Evolutionary conservation across 2,329 filamentous ascomycete species (phyloP), one percentile per base, ranked within the genome.

Genomic region (Penicillium concentricum): DNA sequence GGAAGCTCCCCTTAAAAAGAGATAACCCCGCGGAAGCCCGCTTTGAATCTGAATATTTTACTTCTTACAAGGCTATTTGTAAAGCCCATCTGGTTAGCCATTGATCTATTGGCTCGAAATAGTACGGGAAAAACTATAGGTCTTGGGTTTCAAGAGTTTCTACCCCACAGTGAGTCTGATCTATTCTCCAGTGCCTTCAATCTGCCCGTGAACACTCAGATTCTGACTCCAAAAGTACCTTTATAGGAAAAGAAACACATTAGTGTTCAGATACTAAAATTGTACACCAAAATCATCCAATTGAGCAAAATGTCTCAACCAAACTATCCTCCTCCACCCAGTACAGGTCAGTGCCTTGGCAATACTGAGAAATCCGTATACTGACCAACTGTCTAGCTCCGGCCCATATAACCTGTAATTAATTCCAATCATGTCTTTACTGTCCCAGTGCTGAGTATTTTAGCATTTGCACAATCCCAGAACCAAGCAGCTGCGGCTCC

Each of bases 401-500:
- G 5, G 59, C 62, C 0, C 52, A 64, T 56, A 47, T 63, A 24
- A 63, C 62, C 12, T 48, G 62, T 63, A 58, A 35, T n/a, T n/a
- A 16, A 10, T 16, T 9, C 12, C 15, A 32, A 6, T 22, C 13
- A 0, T 5, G 5, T 34, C 10, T 0, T 24, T 24, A 3, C 1
- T 18, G 13, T 24, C 2, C 20, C n/a, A 15, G 7, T 26, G 24
- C 44, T 47, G 9, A 47, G 13, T 10, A 8, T 18, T 4, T 2
- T 16, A 48, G 45, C 45, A 38, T 48, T 48, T n/a, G 44, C 51
- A 8, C 56, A 56, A 5, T n/a, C 51, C 1, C 32, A 32, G 24
- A 30, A 43, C 16, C 28, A 41, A n/a, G n/a, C 52, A 7, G 45
- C 32, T 2, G 45, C 37, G 24, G 20, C 56, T 15, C 44, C 59